Evolutionary conservation across 164 flowering plant genomes (phyloP).

Genomic region (Amborella trichopoda): DNA sequence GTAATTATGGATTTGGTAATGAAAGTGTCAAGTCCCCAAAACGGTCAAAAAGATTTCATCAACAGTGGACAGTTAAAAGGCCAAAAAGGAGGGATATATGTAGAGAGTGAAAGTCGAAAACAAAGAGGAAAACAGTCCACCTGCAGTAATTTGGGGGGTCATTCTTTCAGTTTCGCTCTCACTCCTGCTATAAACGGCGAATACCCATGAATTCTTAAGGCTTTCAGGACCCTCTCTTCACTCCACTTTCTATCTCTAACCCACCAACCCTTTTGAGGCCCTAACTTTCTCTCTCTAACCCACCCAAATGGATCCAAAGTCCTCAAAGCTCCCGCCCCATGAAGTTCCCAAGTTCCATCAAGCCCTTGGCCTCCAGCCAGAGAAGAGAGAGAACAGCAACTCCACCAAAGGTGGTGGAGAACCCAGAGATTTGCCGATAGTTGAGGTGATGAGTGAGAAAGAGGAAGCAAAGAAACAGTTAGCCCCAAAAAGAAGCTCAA

Average conservation of each 20-base stretch:
- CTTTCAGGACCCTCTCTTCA: background rate
- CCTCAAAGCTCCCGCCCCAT: constrained; percentile 22
- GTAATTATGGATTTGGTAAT: constrained; percentile 10
- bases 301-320: constrained; percentile 49
- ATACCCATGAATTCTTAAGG: background rate
- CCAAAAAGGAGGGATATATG: background rate
- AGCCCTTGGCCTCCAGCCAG: constrained; percentile 23
- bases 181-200: background rate
- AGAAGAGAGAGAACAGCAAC: constrained; percentile 27
- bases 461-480: constrained; percentile 41
- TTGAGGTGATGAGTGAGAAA: constrained; percentile 42
- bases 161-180: background rate
- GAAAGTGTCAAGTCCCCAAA: constrained; percentile 7
- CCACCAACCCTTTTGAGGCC: background rate
- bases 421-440: constrained; percentile 52
- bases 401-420: constrained; percentile 24
- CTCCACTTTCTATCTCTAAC: background rate
- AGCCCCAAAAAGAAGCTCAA: constrained; percentile 72
- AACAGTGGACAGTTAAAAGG: constrained; percentile 3
- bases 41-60: constrained; percentile 3
- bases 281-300: background rate
- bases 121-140: background rate
- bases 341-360: constrained; percentile 30
- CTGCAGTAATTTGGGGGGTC: background rate
- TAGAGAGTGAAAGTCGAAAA: background rate